Evolutionary conservation across 768 basidiomycete species (phyloP), one percentile per base, ranked within the genome.

Genomic region (Mycena albidolilacea): DNA sequence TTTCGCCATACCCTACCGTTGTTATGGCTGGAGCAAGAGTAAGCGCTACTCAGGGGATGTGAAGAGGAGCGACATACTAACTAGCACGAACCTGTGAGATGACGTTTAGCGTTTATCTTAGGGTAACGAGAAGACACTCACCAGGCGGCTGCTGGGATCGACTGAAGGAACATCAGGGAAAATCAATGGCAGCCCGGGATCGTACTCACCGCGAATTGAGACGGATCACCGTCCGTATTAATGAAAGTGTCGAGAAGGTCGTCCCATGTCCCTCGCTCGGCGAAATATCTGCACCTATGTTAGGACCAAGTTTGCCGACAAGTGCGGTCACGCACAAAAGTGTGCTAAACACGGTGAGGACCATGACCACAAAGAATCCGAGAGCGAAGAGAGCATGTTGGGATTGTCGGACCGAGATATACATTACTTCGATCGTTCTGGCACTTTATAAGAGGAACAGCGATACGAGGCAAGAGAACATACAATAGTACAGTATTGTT

Each of bases 351-450:
- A 97, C 90, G 1, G 95, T 90, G 50, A 97, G 85, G 1, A 95
- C 90, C 91, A 96, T 96, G 65, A 92, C 82, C 15, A 97, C 93
- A 83, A 97, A 97, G 82, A 97, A 97, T 3, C 90, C 89, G 21
- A 97, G 90, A 0, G 96, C 96, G 4, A 96, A 87, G 0, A 97
- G 85, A 0, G 96, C 96, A 76, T 97, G 94, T 75, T 95, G 93
- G 0, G 95, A 96, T 71, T 95, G 87, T 62, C 93, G 88, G 44
- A 97, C 92, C 39, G 95, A 92, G 39, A 97, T 88, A 80, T 93
- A 96, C 96, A 97, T 98, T 77, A 95, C 95, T 85, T 96, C 94
- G 61, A 95, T 95, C 0, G 95, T 95, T 58, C 94, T 95, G 67
- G 21, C 58, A 14, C 57, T 55, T 23, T 35, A 69, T 76, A 58